Evolutionary conservation across 148 eudicot species (phyloP).

Genomic region (Tetragonia tetragonoides): DNA sequence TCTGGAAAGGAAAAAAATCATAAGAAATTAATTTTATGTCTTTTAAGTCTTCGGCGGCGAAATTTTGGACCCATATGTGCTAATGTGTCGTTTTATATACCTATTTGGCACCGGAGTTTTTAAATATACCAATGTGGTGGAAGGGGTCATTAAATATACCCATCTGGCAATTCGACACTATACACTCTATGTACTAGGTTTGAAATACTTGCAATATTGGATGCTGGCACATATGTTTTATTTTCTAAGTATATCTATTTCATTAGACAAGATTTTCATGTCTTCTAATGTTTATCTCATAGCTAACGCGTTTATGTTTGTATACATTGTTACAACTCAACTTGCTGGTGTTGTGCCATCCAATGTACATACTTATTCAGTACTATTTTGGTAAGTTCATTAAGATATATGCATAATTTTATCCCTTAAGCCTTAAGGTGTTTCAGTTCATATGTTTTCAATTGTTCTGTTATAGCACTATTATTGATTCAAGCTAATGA

Average conservation of each 20-base stretch:
- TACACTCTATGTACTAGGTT: background rate
- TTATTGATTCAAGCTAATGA: background rate
- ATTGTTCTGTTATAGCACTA: background rate
- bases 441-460: background rate
- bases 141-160: too few relatives aligned
- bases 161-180: background rate
- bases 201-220: background rate
- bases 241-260: background rate
- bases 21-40: too few relatives aligned
- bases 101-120: too few relatives aligned
- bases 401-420: too few relatives aligned
- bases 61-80: too few relatives aligned
- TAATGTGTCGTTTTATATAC: too few relatives aligned
- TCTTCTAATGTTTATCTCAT: background rate
- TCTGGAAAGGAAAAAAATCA: too few relatives aligned
- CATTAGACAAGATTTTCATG: background rate
- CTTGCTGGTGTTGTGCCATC: background rate
- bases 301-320: slow-evolving; percentile 16
- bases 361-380: background rate
- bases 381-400: slow-evolving; percentile 22
- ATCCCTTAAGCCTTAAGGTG: background rate
- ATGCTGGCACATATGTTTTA: background rate
- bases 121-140: too few relatives aligned
- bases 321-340: background rate
- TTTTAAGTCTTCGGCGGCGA: too few relatives aligned